Base-by-base conservation (phyloP, 1,139 yeast genomes). In the Yamadazyma conglobata region DNA sequence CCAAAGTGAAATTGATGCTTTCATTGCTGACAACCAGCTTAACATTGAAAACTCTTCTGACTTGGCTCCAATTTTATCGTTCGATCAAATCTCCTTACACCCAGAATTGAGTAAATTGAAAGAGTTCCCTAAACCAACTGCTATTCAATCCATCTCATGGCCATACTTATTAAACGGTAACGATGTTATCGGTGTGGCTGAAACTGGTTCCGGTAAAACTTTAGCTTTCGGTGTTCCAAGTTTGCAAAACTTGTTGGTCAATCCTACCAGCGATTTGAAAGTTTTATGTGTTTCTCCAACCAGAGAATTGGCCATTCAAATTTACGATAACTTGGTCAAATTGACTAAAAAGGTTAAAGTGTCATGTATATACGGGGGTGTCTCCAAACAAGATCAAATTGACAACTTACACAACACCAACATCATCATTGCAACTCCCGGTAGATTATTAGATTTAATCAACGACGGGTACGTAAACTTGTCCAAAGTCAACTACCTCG, bases 221-320 rank as follows among this genome's bases (percentile, higher is more conserved):
- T 81, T 89, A 60, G 97, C 97, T 1, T 91, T 91, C 56, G 96
- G 97, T 51, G 94, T 91, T 12, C 99, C 99, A 25, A 96, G 96
- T n/a, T 73, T 91, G 36, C 73, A 87, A 55, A 79, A 79, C 43
- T 64, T 88, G 41, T 56, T 70, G 34, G 58, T 65, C 28, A 48
- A 51, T 25, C 53, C 60, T 33, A 61, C 65, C 28, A 59, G 61
- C 24, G 85, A 84, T 11, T 70, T 85, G 36, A 77, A 77, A 47
- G 94, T 88, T 5, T 70, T 93, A 40, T 87, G 85, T 39, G 80
- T 91, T 33, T 88, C 97, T 2, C 99, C 99, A 37, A 91, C 99
- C 10, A 81, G 99, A 68, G 99, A 91, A 60, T 72, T 91, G 52
- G 97, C 98, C 2, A 76, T 91, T 45, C 99, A 91, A 62, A 91